These are phyloP conservation scores for Tuber indicum DNA, from an alignment of 495 filamentous ascomycete genomes.

Conservation along the genomic window DNA sequence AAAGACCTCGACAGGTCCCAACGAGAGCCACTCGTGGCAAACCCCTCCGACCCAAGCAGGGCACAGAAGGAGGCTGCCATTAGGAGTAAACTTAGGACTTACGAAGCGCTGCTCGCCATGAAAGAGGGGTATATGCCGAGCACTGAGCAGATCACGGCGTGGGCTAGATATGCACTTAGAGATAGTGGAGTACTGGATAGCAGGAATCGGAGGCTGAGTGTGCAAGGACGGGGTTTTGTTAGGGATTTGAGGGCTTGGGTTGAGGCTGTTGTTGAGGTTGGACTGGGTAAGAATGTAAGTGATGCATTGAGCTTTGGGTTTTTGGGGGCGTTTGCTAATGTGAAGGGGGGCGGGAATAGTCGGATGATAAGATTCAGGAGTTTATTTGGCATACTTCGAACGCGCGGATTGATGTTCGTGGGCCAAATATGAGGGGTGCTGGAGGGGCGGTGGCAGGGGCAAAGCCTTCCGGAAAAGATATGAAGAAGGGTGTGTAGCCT, in stretches of 20 bases:
- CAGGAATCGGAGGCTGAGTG: conserved; percentile 32
- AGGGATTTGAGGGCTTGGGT: conserved; percentile 41
- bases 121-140: conserved; percentile 34
- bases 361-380: conserved; percentile 41
- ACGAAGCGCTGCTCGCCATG: conserved; percentile 36
- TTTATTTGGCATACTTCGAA: conserved; percentile 41
- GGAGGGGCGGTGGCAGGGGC: conserved; percentile 1
- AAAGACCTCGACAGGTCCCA: conserved; percentile 24
- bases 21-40: conserved; percentile 19
- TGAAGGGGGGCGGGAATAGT: conserved; percentile 4
- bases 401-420: conserved; percentile 23
- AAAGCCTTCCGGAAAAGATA: conserved; percentile 24
- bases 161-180: conserved; percentile 35
- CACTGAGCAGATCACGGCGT: conserved; percentile 34
- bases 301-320: not conserved
- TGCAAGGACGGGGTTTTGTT: conserved; percentile 35
- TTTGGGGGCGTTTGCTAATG: conserved; percentile 2
- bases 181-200: conserved; percentile 28
- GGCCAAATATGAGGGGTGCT: conserved; percentile 23
- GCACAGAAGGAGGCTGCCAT: conserved; percentile 25
- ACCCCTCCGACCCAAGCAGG: conserved; percentile 18
- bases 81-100: conserved; percentile 33
- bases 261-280: conserved; percentile 35
- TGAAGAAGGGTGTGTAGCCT: conserved; percentile 20
- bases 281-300: conserved; percentile 36